Evolutionary conservation across 1,139 yeast species (phyloP), one percentile per base, ranked within the genome.

Genomic region (Ogataea hybrid): DNA sequence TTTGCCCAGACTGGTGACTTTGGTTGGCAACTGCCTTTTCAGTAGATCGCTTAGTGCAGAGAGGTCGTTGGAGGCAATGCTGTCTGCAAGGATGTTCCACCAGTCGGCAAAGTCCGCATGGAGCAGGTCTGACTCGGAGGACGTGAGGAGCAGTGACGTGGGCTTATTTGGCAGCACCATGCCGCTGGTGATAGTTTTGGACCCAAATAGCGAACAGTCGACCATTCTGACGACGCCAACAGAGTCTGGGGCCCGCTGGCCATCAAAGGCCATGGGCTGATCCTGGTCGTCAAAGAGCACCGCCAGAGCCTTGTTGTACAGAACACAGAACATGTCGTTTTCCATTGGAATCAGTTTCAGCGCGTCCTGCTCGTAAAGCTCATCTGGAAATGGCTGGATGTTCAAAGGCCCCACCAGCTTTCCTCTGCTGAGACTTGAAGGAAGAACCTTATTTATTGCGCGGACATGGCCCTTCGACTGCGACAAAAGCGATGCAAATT

Each of bases 351-450:
- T 25, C 11, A 62, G 51, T 39, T 69, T 71, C 14, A 57, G 49
- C 1, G 74, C 72, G 5, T 64, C 65, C n/a, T 63, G 66, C 3
- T 60, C 64, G 53, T 79, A 77, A 10, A 78, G 54, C 16, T 55
- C 58, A 5, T 67, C 68, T 1, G 82, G 83, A 48, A 68, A 81
- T 2, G 84, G 82, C 18, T 63, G 56, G 8, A 77, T 62, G 1
- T 66, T 50, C 41, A 75, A 65, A 0, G 85, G 83, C 1, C 85
- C 85, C 0, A 44, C 36, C 3, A 60, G 39, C 27, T 50, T 52
- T 8, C 57, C 57, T 21, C 39, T 45, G 9, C 32, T 39, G 22
- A 50, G 39, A 6, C 39, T 37, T 4, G 44, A 23, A 0, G 60
- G 59, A 4, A 59, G 32, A n/a, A n/a, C n/a, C n/a, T n/a, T n/a